Evolutionary conservation across 2,329 filamentous ascomycete genomes (phyloP).

Genomic region (Fusarium bactridioides): DNA sequence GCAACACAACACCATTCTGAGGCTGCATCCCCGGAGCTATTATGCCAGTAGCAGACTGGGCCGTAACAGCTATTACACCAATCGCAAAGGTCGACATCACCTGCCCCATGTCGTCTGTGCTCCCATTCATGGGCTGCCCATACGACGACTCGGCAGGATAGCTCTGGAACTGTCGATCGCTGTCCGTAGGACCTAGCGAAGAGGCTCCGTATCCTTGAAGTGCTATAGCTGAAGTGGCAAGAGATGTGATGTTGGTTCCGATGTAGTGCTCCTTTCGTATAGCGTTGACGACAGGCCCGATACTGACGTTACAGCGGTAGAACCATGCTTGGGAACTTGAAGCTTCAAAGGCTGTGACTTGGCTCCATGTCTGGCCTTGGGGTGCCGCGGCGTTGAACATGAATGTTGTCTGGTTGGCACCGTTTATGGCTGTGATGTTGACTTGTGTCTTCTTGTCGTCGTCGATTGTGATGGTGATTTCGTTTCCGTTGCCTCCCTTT

Average conservation of each 20-base stretch:
- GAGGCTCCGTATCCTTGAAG: constrained; percentile 37
- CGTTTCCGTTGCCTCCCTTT: constrained; percentile 24
- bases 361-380: constrained; percentile 24
- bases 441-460: neutral
- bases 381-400: constrained; percentile 26
- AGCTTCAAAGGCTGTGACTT: constrained; percentile 35
- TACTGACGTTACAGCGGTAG: constrained; percentile 36
- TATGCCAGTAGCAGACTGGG: constrained; percentile 42
- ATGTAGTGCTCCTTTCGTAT: constrained; percentile 22
- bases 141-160: constrained; percentile 53
- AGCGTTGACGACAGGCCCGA: constrained; percentile 28
- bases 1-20: constrained; percentile 43
- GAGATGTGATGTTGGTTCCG: constrained; percentile 25
- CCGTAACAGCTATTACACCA: constrained; percentile 47
- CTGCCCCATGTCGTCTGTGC: constrained; percentile 45
- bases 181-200: constrained; percentile 16
- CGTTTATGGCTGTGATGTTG: constrained; percentile 19
- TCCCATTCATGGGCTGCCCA: constrained; percentile 46
- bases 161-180: constrained; percentile 43
- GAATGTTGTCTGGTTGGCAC: constrained; percentile 29
- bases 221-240: constrained; percentile 32
- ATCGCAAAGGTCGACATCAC: constrained; percentile 48
- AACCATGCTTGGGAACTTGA: constrained; percentile 31
- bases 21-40: constrained; percentile 42
- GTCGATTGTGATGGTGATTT: constrained; percentile 21